Base-by-base conservation (phyloP, 768 basidiomycete genomes). In the Serpula lacrymans region DNA sequence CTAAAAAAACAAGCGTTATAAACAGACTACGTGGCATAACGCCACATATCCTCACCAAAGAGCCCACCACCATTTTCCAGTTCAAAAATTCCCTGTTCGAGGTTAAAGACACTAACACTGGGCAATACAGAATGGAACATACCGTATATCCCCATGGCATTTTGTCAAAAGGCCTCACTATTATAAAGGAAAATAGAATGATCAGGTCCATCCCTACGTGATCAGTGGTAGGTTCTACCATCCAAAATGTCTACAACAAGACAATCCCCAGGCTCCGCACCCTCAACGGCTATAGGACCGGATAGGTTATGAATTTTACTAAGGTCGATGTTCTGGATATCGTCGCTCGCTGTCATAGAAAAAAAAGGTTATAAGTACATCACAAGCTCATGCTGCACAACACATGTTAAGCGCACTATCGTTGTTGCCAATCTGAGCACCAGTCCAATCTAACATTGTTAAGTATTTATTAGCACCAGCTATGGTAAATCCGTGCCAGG, bases 61-160 rank as follows among this genome's bases (percentile, higher is more conserved):
- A 84, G 64, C 6, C 82, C 84, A 10, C 84, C 83, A 2, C 84
- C 84, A 42, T 88, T 85, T 39, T 76, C 69, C 10, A 83, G 70
- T 48, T 86, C 83, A 52, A 86, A 86, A 45, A 88, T 83, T 13
- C 84, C 83, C 78, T 83, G 37, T 28, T 21, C 6, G n/a, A 28
- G n/a, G 26, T 42, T 29, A 34, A 40, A n/a, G n/a, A n/a, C n/a
- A n/a, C n/a, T n/a, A n/a, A n/a, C n/a, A n/a, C n/a, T 16, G 18
- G 25, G 21, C 6, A 8, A 22, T 10, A n/a, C 22, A 6, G 18
- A 20, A 37, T 23, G 27, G 26, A 37, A 48, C 68, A 30, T 38
- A 80, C 80, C 1, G 84, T 85, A 53, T 86, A 88, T 0, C 86
- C 86, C 86, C 84, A 89, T 0, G 84, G 84, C 83, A 83, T 82